phyloP scores from a whole-genome alignment of 2,329 filamentous ascomycete species.

The Conoideocrella luteorostrata region DNA sequence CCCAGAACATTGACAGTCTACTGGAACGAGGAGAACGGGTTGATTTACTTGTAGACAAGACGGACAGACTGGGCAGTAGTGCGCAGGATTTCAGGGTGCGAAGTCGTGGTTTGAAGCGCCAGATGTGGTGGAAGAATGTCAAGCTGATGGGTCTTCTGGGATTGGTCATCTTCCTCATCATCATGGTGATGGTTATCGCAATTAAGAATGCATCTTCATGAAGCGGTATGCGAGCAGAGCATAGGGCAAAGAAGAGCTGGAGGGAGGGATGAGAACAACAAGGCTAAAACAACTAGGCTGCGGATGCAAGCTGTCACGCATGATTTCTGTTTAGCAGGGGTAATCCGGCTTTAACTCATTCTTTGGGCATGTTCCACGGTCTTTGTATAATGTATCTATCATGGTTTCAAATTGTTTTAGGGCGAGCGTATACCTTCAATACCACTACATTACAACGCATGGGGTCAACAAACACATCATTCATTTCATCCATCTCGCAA shows the following conservation, averaged over 20 bases:
- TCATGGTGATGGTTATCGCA: slow-evolving; percentile 49
- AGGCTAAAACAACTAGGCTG: neutral
- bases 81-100: slow-evolving; percentile 86
- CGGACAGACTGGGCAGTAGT: slow-evolving; percentile 80
- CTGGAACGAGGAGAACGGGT: slow-evolving; percentile 89
- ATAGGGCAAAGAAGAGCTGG: neutral
- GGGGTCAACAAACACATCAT: no score
- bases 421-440: no score
- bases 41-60: slow-evolving; percentile 93
- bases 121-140: slow-evolving; percentile 99
- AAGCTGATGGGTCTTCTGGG: slow-evolving; percentile 80
- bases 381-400: no score
- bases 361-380: no score
- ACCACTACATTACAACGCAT: no score
- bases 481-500: no score
- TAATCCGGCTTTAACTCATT: no score
- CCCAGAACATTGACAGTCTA: slow-evolving; percentile 85
- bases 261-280: neutral
- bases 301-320: no score
- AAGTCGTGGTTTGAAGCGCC: slow-evolving; percentile 76
- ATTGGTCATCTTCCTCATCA: slow-evolving; percentile 58
- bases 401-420: no score
- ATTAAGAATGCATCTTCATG: slow-evolving; percentile 35
- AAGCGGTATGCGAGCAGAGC: no score
- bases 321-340: no score